phyloP scores from a whole-genome alignment of 1,284 basidiomycete genomes.

The Leccinum subrobustum region DNA sequence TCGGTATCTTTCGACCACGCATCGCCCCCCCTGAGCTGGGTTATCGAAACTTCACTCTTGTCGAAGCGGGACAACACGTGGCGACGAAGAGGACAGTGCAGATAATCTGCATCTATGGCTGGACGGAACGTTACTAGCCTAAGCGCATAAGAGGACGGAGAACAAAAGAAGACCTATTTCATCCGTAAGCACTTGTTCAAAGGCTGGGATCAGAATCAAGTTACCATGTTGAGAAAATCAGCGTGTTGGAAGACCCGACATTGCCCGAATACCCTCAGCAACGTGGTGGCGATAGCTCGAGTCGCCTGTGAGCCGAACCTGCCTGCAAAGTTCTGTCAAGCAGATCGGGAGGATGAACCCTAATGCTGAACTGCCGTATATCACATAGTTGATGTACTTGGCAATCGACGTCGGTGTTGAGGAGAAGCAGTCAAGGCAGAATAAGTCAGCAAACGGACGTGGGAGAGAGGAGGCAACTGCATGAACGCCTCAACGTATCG shows the following conservation, averaged over 20 bases:
- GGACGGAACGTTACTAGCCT: constrained; percentile 52
- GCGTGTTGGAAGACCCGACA: constrained; percentile 76
- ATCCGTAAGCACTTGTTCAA: constrained; percentile 10
- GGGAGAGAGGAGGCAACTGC: no score
- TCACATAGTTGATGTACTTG: constrained; percentile 39
- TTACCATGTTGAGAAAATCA: constrained; percentile 76
- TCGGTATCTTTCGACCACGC: constrained; percentile 38
- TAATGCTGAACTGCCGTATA: constrained; percentile 36
- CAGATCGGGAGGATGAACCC: constrained; percentile 36
- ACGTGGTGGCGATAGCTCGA: constrained; percentile 65
- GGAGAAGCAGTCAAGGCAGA: no score
- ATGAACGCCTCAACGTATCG: no score
- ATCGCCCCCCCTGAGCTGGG: constrained; percentile 41
- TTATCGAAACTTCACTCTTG: constrained; percentile 54
- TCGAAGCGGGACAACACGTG: constrained; percentile 46
- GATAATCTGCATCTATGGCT: constrained; percentile 54
- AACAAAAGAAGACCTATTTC: constrained; percentile 76
- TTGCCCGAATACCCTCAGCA: constrained; percentile 63
- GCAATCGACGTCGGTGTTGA: constrained; percentile 21
- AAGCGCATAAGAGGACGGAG: constrained; percentile 52
- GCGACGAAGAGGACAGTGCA: constrained; percentile 64
- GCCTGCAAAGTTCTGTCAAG: constrained; percentile 70
- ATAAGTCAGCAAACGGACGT: no score
- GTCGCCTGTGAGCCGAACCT: constrained; percentile 60
- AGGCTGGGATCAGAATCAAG: constrained; percentile 20